phyloP scores from a whole-genome alignment of 2,329 filamentous ascomycete species.

The Colletotrichum coccodes region DNA sequence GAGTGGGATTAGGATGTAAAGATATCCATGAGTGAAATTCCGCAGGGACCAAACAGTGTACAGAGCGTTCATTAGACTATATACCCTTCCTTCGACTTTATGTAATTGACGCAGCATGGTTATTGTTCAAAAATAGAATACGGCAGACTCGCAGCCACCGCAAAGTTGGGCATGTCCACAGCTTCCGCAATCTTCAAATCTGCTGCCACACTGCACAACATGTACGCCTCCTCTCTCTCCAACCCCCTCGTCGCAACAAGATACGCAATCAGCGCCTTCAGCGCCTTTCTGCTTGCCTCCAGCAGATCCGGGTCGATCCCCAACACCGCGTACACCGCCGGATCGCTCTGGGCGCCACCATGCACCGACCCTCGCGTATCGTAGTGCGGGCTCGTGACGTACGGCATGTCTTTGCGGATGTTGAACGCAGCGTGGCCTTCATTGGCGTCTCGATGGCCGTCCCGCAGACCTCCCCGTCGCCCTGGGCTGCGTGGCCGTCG shows the following conservation, averaged over 20 bases:
- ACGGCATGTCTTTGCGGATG: constrained; percentile 55
- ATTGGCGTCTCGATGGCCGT: constrained; percentile 66
- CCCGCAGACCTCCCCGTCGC: constrained; percentile 64
- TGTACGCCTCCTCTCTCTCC: constrained; percentile 59
- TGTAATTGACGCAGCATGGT: neutral
- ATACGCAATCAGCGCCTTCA: constrained; percentile 60
- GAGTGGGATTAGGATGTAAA: neutral
- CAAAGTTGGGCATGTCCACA: constrained; percentile 65
- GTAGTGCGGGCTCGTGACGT: constrained; percentile 59
- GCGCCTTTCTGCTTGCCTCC: constrained; percentile 59
- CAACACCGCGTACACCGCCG: constrained; percentile 52
- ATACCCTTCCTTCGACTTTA: neutral
- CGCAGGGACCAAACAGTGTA: neutral
- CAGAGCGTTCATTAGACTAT: neutral
- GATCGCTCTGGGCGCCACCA: constrained; percentile 37
- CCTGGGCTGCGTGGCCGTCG: constrained; percentile 64
- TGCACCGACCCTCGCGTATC: constrained; percentile 41
- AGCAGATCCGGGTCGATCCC: constrained; percentile 58
- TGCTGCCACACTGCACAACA: constrained; percentile 60
- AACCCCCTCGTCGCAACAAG: constrained; percentile 57
- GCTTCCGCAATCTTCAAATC: constrained; percentile 62
- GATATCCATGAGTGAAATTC: neutral
- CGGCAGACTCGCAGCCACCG: constrained; percentile 59
- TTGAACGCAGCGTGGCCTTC: constrained; percentile 58
- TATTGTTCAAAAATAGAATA: constrained; percentile 53